Percentiles rank a stretch among this genome's conserved stretches.
Evolutionary conservation across 805 yeast genomes (phyloP).

Genomic region (Monosporozyma unispora): DNA sequence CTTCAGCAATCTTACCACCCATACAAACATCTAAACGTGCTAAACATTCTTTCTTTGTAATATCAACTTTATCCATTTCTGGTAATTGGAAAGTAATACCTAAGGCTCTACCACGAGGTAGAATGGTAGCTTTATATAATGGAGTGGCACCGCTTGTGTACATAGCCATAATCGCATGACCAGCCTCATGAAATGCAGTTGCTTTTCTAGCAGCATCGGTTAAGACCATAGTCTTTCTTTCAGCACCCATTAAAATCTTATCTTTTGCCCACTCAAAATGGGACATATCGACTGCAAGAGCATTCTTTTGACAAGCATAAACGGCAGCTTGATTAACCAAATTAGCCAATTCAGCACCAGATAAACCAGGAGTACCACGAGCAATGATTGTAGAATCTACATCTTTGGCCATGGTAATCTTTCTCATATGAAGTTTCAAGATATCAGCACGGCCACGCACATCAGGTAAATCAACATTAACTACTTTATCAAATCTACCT

Average conservation of each 20-base stretch:
- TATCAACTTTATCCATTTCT: slow-evolving; percentile 95
- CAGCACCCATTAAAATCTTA: slow-evolving; percentile 96
- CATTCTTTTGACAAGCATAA: slow-evolving; percentile 87
- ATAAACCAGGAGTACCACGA: slow-evolving; percentile 93
- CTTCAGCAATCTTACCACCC: slow-evolving; percentile 99
- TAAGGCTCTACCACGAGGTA: slow-evolving; percentile 93
- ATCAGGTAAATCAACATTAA: slow-evolving; percentile 91
- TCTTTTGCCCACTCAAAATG: slow-evolving; percentile 99
- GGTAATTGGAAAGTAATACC: slow-evolving; percentile 97
- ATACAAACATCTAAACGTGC: slow-evolving; percentile 94
- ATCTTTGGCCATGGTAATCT: slow-evolving; percentile 73
- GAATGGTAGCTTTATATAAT: slow-evolving; percentile 89
- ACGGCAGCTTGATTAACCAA: slow-evolving; percentile 97
- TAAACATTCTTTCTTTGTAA: slow-evolving; percentile 78
- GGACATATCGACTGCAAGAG: slow-evolving; percentile 77
- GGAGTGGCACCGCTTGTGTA: slow-evolving; percentile 92
- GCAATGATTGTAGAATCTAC: slow-evolving; percentile 89
- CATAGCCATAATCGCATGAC: slow-evolving; percentile 97
- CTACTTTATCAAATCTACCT: slow-evolving; percentile 94
- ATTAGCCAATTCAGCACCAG: slow-evolving; percentile 97
- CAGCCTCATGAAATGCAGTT: slow-evolving; percentile 98
- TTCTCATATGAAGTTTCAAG: slow-evolving; percentile 81
- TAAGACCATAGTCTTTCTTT: slow-evolving; percentile 93
- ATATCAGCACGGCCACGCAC: slow-evolving; percentile 95
- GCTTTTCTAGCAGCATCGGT: slow-evolving; percentile 89